Evolutionary conservation across 2,329 filamentous ascomycete species (phyloP).

Genomic region (Exophiala oligosperma): DNA sequence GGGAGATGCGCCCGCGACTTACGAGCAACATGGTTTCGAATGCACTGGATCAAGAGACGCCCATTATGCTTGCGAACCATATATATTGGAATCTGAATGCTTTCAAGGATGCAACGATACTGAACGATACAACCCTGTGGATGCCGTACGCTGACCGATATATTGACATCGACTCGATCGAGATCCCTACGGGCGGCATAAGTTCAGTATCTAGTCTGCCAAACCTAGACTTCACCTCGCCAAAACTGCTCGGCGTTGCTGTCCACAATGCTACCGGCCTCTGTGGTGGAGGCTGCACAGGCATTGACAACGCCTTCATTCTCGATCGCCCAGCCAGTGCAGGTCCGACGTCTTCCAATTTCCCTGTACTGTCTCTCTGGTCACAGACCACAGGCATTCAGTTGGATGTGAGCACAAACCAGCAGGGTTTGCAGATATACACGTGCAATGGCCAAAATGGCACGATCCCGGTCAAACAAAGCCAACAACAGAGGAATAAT

Average conservation of each 20-base stretch:
- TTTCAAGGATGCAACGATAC: constrained; percentile 44
- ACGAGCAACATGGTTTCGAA: constrained; percentile 47
- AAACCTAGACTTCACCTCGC: constrained; percentile 64
- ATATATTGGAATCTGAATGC: constrained; percentile 55
- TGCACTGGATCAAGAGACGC: constrained; percentile 47
- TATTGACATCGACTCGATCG: constrained; percentile 56
- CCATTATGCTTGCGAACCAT: constrained; percentile 53
- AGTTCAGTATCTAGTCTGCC: constrained; percentile 72
- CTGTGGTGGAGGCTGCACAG: constrained; percentile 79
- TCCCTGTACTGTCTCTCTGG: constrained; percentile 59
- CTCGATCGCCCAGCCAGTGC: constrained; percentile 41
- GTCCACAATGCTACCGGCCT: constrained; percentile 65
- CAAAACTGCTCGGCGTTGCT: constrained; percentile 76
- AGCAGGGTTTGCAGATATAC: constrained; percentile 87
- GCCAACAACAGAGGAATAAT: constrained; percentile 53
- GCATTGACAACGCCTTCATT: constrained; percentile 68
- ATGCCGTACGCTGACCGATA: constrained; percentile 48
- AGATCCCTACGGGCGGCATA: constrained; percentile 76
- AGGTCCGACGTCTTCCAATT: constrained; percentile 34
- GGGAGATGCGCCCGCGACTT: constrained; percentile 39
- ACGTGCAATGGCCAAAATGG: constrained; percentile 77
- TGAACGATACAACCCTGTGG: constrained; percentile 45
- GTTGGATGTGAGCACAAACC: constrained; percentile 78
- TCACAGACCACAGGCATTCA: constrained; percentile 76
- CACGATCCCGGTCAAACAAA: constrained; percentile 45